phyloP scores from a whole-genome alignment of 169 alveolate genomes.

The Miamiensis avidus region DNA sequence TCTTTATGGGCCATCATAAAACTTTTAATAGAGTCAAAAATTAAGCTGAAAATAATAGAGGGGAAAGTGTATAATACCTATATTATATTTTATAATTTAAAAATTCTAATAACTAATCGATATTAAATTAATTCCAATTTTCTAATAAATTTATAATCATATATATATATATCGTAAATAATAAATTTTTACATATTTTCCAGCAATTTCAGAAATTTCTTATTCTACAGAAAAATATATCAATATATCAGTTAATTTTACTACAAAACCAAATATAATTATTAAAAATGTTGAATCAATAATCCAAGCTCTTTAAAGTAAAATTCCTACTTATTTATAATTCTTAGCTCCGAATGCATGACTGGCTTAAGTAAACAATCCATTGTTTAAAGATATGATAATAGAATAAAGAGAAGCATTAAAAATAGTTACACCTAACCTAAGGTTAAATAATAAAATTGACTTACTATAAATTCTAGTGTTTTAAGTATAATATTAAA shows the following conservation, averaged over 20 bases:
- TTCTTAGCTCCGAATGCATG: conserved; percentile 19
- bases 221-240: background rate
- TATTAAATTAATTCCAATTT: no score
- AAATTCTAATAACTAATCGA: no score
- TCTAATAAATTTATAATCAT: no score
- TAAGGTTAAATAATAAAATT: no score
- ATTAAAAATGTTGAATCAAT: background rate
- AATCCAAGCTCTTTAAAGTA: background rate
- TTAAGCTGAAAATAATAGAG: background rate
- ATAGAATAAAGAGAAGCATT: conserved; percentile 4
- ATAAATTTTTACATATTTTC: background rate
- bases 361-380: conserved; percentile 8
- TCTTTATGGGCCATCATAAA: background rate
- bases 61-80: background rate
- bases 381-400: conserved; percentile 7
- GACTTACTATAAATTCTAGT: background rate
- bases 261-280: no score
- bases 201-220: background rate
- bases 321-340: background rate
- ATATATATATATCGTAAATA: background rate
- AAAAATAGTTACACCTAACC: background rate
- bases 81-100: no score
- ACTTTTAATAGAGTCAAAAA: background rate
- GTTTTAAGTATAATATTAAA: no score
- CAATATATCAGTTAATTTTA: no score